A percentile compares a stretch with the other conserved stretches of the same genome.
Conservation (phyloP, 768 basidiomycete genomes). For the Strobilomyces dryophilus region DNA sequence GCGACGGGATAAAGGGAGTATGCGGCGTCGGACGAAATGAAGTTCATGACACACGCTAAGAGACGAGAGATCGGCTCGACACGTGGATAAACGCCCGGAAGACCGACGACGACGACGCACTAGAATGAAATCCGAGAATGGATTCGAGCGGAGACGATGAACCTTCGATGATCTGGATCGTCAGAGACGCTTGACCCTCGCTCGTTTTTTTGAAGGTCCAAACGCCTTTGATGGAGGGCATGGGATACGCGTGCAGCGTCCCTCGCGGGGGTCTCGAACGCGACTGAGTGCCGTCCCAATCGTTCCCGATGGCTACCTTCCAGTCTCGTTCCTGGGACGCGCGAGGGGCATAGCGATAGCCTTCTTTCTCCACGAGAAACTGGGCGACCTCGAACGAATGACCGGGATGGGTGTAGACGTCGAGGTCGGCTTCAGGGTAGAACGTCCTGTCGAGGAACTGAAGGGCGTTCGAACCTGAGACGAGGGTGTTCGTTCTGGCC, state of each 20-base stretch:
- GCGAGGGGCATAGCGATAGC: background rate
- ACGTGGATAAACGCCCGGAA: too few relatives aligned
- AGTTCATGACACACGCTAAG: conserved; percentile 29
- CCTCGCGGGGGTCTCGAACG: background rate
- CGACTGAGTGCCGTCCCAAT: background rate
- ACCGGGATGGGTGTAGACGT: background rate
- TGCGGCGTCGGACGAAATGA: conserved; percentile 38
- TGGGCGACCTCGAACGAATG: background rate
- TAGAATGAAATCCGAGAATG: conserved; percentile 46
- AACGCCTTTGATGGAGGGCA: conserved; percentile 5
- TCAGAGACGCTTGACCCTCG: conserved; percentile 9
- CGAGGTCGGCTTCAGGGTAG: background rate
- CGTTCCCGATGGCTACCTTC: background rate
- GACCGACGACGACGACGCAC: conserved; percentile 28
- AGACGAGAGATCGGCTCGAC: too few relatives aligned
- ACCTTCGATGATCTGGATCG: conserved; percentile 39
- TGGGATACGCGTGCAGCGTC: background rate
- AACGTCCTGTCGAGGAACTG: background rate
- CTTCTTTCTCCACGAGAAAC: background rate
- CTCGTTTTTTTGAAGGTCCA: conserved; percentile 23
- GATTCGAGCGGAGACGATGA: conserved; percentile 17
- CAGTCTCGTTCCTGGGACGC: background rate
- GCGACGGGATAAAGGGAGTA: conserved; percentile 40
- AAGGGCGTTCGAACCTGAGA: background rate
- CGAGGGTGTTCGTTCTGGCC: background rate